Evolutionary conservation across 1,139 yeast species (phyloP), one percentile per base, ranked within the genome.

Genomic region (Debaryomyces udenii): DNA sequence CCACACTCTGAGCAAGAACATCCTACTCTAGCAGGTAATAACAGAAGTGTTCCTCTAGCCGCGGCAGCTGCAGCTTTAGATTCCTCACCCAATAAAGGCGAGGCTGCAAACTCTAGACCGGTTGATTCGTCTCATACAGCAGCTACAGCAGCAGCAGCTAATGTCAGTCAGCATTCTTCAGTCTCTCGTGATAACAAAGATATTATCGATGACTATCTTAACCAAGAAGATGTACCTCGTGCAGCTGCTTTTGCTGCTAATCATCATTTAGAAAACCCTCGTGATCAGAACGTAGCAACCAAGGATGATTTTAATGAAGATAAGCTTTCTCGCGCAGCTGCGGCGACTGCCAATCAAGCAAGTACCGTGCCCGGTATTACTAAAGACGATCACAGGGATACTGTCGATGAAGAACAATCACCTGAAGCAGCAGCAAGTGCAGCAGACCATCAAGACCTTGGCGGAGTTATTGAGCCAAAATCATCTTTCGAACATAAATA

Each of bases 401-500:
- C 14, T 10, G 13, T 13, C 2, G 9, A 15, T 16, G 9, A 27
- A 16, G 13, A n/a, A 6, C 6, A 9, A n/a, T 9, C 5, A 10
- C 7, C 22, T 7, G 18, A 38, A 13, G 31, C 10, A 9, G 4
- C 6, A 6, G 33, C 16, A 11, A 9, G 17, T 3, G n/a, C 26
- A 9, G 20, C 10, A 4, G 11, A 28, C 15, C 10, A n/a, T 9
- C 14, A 35, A 9, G 27, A 33, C 24, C 11, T 15, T 5, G 14
- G 14, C 5, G 11, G 27, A 11, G 20, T 6, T 11, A n/a, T 3
- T 27, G 14, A 18, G 14, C 32, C 28, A 20, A 27, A 14, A 9
- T 29, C 39, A 13, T 37, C 39, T 6, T 29, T 29, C 15, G 28
- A 36, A 13, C 34, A 22, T 22, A 20, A 17, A 17, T 14, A 26